Evolutionary conservation across 768 basidiomycete species (phyloP).

Genomic region (Pisolithus microcarpus): DNA sequence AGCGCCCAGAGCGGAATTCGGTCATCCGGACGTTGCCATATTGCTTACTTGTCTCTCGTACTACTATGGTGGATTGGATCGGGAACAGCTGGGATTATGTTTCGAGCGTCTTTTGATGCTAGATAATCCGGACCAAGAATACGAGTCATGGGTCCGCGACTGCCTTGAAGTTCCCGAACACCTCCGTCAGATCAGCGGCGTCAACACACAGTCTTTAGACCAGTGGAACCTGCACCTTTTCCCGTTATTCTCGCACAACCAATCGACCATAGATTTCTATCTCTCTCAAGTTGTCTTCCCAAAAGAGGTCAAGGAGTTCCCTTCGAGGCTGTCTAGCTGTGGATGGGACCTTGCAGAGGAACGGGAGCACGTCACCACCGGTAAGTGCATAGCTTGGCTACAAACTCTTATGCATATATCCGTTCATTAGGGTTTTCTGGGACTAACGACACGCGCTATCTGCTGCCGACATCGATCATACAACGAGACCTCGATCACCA

Average conservation of each 20-base stretch:
- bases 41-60: slow-evolving; percentile 41
- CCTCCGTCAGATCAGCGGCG: slow-evolving; percentile 28
- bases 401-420: background rate
- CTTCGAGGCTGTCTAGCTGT: slow-evolving; percentile 39
- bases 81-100: slow-evolving; percentile 29
- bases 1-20: slow-evolving; percentile 40
- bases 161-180: slow-evolving; percentile 19
- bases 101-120: slow-evolving; percentile 34
- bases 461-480: slow-evolving; percentile 12
- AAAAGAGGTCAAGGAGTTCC: slow-evolving; percentile 42
- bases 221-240: slow-evolving; percentile 24
- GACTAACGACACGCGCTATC: slow-evolving; percentile 42
- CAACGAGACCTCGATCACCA: slow-evolving; percentile 31
- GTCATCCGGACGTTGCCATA: slow-evolving; percentile 45
- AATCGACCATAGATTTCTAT: slow-evolving; percentile 40
- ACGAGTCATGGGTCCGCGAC: slow-evolving; percentile 32
- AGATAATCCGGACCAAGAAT: slow-evolving; percentile 37
- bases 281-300: slow-evolving; percentile 43
- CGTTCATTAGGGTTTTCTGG: slow-evolving; percentile 38
- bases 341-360: slow-evolving; percentile 47
- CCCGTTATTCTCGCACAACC: slow-evolving; percentile 32
- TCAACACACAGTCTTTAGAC: slow-evolving; percentile 36
- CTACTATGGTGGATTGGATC: slow-evolving; percentile 40
- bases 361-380: slow-evolving; percentile 13
- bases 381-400: background rate